These are phyloP conservation scores for Leptographium flavum DNA, from an alignment of 2,329 filamentous ascomycete species.

Conservation along the genomic window DNA sequence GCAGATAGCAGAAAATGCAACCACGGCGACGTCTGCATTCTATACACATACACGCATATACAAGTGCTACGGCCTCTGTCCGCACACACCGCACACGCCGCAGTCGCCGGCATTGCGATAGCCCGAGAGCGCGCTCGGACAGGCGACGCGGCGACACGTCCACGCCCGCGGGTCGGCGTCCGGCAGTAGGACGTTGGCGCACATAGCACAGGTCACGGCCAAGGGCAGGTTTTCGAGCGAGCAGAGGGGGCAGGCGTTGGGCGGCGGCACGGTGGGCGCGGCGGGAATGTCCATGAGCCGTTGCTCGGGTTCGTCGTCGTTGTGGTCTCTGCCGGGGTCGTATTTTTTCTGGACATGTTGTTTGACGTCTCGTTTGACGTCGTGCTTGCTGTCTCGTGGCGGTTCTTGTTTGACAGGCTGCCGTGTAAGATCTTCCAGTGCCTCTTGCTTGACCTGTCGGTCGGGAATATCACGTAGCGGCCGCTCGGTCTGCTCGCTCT, in stretches of 20 bases:
- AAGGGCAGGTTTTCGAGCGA: conserved; percentile 45
- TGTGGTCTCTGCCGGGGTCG: too few relatives aligned
- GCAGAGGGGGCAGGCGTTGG: conserved; percentile 43
- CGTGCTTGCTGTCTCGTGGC: not conserved
- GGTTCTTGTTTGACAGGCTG: too few relatives aligned
- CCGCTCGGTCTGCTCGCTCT: too few relatives aligned
- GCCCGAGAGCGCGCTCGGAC: conserved; percentile 32
- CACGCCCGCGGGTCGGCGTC: conserved; percentile 42
- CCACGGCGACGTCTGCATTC: too few relatives aligned
- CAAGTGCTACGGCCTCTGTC: conserved; percentile 18
- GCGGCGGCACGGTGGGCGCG: not conserved
- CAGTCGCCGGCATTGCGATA: conserved; percentile 60
- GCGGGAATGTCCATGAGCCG: too few relatives aligned
- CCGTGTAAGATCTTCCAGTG: too few relatives aligned
- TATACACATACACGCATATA: too few relatives aligned
- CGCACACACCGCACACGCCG: conserved; percentile 57
- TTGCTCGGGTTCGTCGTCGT: too few relatives aligned
- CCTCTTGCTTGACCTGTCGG: too few relatives aligned
- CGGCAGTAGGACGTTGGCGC: conserved; percentile 53
- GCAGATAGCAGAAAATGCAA: too few relatives aligned
- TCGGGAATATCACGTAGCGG: too few relatives aligned
- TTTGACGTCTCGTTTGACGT: not conserved
- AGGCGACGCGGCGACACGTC: conserved; percentile 44
- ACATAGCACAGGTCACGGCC: conserved; percentile 50
- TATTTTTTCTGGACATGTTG: too few relatives aligned